These are phyloP conservation scores for Vaccinium myrtillus DNA, from an alignment of 148 eudicot species.

Conservation along the genomic window DNA sequence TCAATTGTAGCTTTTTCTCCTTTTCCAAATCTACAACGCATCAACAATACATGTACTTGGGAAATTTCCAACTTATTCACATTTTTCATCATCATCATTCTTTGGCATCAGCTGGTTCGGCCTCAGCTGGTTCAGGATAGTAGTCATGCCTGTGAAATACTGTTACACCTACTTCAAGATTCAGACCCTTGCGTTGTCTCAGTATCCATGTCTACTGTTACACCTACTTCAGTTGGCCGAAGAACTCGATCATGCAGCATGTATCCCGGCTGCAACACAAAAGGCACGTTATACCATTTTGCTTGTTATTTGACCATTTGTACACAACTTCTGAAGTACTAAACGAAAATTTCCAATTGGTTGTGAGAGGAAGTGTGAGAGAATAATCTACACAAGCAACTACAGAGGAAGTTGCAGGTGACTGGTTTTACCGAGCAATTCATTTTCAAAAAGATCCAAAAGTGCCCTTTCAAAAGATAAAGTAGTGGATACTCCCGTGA, in stretches of 20 bases:
- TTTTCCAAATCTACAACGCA: background rate
- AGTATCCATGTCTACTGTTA: conserved; percentile 50
- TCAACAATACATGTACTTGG: background rate
- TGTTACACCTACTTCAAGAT: conserved; percentile 11
- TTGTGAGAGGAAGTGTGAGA: background rate
- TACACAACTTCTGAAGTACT: background rate
- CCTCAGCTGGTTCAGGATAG: conserved; percentile 26
- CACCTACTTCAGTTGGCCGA: conserved; percentile 97
- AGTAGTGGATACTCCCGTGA: background rate
- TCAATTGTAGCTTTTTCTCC: background rate
- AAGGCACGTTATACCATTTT: background rate
- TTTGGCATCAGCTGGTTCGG: conserved; percentile 50
- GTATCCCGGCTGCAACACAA: conserved; percentile 66
- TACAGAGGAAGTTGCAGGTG: background rate
- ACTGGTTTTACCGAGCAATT: background rate
- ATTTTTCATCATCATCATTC: conserved; percentile 34
- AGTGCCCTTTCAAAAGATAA: background rate
- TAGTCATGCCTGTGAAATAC: conserved; percentile 56
- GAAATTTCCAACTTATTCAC: background rate
- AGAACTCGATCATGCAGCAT: conserved; percentile 74
- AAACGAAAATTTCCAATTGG: background rate
- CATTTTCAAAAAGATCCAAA: background rate
- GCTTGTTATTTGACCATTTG: background rate
- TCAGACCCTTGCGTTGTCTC: conserved; percentile 31
- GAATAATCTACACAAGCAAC: background rate